phyloP scores from a whole-genome alignment of 2,329 filamentous ascomycete genomes.

The Cladophialophora chaetospira region DNA sequence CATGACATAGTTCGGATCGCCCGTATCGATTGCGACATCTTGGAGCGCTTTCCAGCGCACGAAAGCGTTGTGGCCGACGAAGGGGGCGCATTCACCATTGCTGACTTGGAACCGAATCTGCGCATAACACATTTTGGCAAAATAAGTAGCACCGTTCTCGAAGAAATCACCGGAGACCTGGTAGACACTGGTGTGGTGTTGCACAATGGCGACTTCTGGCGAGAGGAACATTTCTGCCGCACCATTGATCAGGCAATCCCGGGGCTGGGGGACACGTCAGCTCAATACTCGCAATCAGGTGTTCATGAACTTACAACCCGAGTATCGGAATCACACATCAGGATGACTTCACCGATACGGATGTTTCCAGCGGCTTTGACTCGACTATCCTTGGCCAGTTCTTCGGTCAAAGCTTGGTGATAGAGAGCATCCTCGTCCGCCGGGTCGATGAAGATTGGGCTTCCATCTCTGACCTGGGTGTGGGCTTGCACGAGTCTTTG shows the following conservation, averaged over 20 bases:
- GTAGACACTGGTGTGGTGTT: constrained; percentile 74
- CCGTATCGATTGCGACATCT: constrained; percentile 57
- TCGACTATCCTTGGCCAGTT: constrained; percentile 52
- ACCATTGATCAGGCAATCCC: constrained; percentile 67
- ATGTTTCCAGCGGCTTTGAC: constrained; percentile 77
- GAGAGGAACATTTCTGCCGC: constrained; percentile 70
- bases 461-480: constrained; percentile 20
- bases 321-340: constrained; percentile 71
- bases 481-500: constrained; percentile 19
- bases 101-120: constrained; percentile 70
- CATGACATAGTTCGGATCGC: constrained; percentile 56
- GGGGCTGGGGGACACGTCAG: constrained; percentile 42
- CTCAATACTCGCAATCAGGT: constrained; percentile 9
- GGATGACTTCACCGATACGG: constrained; percentile 75
- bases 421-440: constrained; percentile 28
- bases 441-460: constrained; percentile 22
- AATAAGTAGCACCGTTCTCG: constrained; percentile 75
- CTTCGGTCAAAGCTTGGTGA: constrained; percentile 45
- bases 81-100: constrained; percentile 71
- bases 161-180: constrained; percentile 71
- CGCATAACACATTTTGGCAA: constrained; percentile 75
- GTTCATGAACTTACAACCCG: constrained; percentile 48
- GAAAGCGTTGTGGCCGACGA: constrained; percentile 77
- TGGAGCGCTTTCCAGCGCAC: constrained; percentile 68
- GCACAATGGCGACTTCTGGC: constrained; percentile 69